phyloP scores from a whole-genome alignment of 805 yeast species.

The Lipomyces kockii region DNA sequence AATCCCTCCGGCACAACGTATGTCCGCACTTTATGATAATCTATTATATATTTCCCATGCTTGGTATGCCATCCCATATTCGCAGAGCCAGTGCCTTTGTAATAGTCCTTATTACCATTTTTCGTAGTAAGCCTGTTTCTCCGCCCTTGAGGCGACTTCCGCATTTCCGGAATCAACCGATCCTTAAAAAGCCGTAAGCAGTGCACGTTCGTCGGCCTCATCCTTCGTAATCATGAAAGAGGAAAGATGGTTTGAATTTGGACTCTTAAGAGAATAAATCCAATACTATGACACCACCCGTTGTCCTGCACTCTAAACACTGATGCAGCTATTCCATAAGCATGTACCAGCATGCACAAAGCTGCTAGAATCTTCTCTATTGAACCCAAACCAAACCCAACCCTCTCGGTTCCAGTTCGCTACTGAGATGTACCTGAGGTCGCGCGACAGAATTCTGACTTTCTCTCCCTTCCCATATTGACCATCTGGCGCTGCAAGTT shows the following conservation, averaged over 20 bases:
- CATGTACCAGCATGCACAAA: background rate
- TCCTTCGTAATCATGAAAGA: background rate
- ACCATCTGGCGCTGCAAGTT: background rate
- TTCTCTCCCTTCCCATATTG: background rate
- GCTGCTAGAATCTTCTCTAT: constrained; percentile 6
- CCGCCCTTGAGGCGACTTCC: constrained; percentile 11
- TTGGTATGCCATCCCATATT: constrained; percentile 85
- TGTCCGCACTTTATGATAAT: constrained; percentile 87
- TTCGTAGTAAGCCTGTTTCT: constrained; percentile 78
- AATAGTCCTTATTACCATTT: constrained; percentile 90
- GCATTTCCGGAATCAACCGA: constrained; percentile 19
- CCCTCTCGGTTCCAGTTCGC: background rate
- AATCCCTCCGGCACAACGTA: constrained; percentile 74
- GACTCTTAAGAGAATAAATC: too few relatives aligned
- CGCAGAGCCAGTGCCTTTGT: constrained; percentile 95
- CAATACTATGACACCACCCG: too few relatives aligned
- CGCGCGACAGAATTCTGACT: background rate
- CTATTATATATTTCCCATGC: constrained; percentile 73
- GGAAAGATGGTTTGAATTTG: background rate
- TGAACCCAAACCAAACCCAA: background rate
- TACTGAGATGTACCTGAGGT: background rate
- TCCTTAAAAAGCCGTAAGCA: constrained; percentile 18
- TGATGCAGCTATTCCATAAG: background rate
- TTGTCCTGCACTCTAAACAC: background rate
- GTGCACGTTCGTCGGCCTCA: constrained; percentile 16